Conservation (phyloP, 2,329 filamentous ascomycete species). For the Hirsutella minnesotensis region DNA sequence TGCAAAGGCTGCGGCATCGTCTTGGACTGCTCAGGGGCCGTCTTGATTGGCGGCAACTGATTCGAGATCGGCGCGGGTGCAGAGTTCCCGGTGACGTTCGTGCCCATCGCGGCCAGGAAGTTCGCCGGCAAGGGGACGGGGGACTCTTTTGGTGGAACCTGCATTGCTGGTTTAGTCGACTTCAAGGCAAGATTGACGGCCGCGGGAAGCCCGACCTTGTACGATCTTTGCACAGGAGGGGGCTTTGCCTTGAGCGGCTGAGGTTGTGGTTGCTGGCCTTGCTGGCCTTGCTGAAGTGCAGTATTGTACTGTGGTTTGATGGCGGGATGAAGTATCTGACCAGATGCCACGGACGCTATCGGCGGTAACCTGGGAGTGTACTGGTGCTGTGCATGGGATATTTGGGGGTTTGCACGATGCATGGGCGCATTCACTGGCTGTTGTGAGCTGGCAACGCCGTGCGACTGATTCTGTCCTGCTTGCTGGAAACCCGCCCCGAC, state of each 20-base stretch:
- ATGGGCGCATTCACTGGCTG: neutral
- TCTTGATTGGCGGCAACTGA: neutral
- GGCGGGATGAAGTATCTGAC: neutral
- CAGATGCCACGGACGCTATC: neutral
- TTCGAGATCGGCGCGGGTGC: neutral
- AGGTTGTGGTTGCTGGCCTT: neutral
- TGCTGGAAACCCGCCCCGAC: neutral
- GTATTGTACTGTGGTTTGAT: neutral
- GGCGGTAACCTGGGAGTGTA: constrained; percentile 5
- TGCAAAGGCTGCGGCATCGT: neutral
- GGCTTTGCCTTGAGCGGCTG: constrained; percentile 13
- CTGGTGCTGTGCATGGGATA: constrained; percentile 5
- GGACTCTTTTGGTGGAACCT: constrained; percentile 27
- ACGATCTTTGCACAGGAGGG: constrained; percentile 14
- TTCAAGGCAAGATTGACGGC: constrained; percentile 11
- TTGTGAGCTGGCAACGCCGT: constrained; percentile 1
- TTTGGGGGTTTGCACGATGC: neutral
- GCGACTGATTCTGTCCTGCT: neutral
- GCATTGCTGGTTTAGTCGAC: constrained; percentile 16
- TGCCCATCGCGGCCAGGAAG: constrained; percentile 28
- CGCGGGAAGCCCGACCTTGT: constrained; percentile 19
- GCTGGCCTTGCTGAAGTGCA: neutral
- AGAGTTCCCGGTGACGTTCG: constrained; percentile 9
- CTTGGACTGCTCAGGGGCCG: neutral
- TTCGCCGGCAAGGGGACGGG: constrained; percentile 32